Evolutionary conservation across 805 yeast species (phyloP).

Genomic region (Zygoascus tannicola): DNA sequence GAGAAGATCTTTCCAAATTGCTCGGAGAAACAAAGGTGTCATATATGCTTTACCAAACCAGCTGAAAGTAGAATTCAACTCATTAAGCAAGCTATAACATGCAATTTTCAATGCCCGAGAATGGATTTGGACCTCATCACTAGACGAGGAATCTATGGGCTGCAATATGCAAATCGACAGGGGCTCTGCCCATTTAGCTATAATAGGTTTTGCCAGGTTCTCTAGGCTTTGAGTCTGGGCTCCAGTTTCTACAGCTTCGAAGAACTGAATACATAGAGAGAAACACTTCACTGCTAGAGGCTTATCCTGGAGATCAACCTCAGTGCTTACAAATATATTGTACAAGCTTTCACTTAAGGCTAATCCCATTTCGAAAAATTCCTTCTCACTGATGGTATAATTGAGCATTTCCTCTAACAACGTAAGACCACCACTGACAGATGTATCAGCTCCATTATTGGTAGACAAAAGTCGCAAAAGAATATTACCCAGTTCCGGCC

Average conservation of each 20-base stretch:
- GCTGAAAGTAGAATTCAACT: slow-evolving; percentile 2
- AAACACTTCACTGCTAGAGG: slow-evolving; percentile 30
- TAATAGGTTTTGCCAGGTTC: background rate
- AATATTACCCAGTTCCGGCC: slow-evolving; percentile 49
- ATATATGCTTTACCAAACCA: background rate
- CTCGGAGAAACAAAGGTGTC: slow-evolving; percentile 2
- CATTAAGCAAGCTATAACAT: slow-evolving; percentile 1
- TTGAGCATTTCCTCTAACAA: slow-evolving; percentile 61
- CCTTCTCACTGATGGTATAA: slow-evolving; percentile 77
- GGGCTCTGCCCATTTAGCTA: background rate
- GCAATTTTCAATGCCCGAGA: slow-evolving; percentile 7
- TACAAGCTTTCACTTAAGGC: slow-evolving; percentile 17
- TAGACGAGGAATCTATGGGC: background rate
- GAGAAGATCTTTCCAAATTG: slow-evolving; percentile 7
- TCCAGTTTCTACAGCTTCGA: slow-evolving; percentile 17
- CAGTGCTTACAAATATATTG: slow-evolving; percentile 10
- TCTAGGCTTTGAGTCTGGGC: slow-evolving; percentile 3
- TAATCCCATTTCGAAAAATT: slow-evolving; percentile 64
- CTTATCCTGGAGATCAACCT: slow-evolving; percentile 21
- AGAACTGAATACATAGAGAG: slow-evolving; percentile 25
- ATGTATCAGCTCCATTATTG: slow-evolving; percentile 15
- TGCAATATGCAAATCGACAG: background rate
- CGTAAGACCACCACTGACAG: slow-evolving; percentile 29
- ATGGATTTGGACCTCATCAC: background rate
- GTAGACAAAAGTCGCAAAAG: slow-evolving; percentile 35